phyloP scores from a whole-genome alignment of 768 basidiomycete genomes.

The Boletus reticuloceps region DNA sequence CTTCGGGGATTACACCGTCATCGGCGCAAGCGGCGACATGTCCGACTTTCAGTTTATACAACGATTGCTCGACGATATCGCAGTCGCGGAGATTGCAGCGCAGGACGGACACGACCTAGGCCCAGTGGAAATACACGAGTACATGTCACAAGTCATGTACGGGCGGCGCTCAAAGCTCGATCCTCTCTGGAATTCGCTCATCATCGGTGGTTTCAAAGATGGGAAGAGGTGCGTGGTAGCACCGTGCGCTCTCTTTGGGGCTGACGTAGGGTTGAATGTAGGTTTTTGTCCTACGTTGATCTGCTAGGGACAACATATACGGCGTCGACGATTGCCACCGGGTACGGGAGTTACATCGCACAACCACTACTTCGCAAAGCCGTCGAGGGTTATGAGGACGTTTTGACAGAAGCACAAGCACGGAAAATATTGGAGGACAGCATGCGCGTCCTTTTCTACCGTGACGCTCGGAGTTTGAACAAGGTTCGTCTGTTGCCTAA shows the following conservation, averaged over 20 bases:
- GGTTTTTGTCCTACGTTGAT: slow-evolving; percentile 93
- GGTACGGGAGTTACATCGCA: slow-evolving; percentile 91
- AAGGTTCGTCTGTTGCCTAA: slow-evolving; percentile 55
- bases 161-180: slow-evolving; percentile 81
- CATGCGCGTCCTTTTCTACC: slow-evolving; percentile 94
- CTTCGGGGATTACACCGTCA: slow-evolving; percentile 78
- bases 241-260: neutral
- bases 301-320: slow-evolving; percentile 95
- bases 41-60: slow-evolving; percentile 96
- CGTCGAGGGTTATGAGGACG: slow-evolving; percentile 78
- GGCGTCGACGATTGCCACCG: slow-evolving; percentile 90
- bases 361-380: slow-evolving; percentile 89
- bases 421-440: slow-evolving; percentile 74
- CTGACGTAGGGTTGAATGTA: slow-evolving; percentile 29
- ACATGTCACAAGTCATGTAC: slow-evolving; percentile 90
- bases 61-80: slow-evolving; percentile 69
- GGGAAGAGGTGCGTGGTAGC: slow-evolving; percentile 61
- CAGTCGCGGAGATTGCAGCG: slow-evolving; percentile 74
- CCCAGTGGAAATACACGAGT: slow-evolving; percentile 90
- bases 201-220: slow-evolving; percentile 90
- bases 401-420: slow-evolving; percentile 77
- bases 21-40: slow-evolving; percentile 96
- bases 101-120: slow-evolving; percentile 84
- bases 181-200: slow-evolving; percentile 92
- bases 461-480: slow-evolving; percentile 93